Base-by-base conservation (phyloP, 2,329 filamentous ascomycete species). In the Monilinia laxa region DNA sequence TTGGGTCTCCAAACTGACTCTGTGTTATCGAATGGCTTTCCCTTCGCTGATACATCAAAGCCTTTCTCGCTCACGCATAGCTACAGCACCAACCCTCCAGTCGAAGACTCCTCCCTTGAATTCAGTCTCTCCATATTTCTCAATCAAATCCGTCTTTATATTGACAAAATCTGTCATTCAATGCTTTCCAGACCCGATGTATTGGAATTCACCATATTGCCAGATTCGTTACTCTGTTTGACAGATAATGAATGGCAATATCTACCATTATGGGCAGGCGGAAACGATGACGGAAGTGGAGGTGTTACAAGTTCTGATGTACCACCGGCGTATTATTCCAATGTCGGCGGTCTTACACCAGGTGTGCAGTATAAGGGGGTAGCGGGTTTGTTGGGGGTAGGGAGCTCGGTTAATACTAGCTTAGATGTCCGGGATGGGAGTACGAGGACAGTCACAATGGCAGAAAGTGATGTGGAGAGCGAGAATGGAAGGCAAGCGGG, bases 261-360 rank as follows among this genome's bases (percentile, higher is more conserved):
- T 69, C 79, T 90, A 3, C 87, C 88, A 0, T 78, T 90, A 4
- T 90, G 87, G 87, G 87, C 86, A 0, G 87, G 84, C 4, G 88
- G 83, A 1, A 76, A 81, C 40, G 80, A 84, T 59, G 83, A 85
- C 65, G 83, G 78, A 0, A 79, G 78, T 0, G 83, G 82, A 2
- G 81, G 79, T 18, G 81, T 84, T 2, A 85, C 81, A 70, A 76
- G 75, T 0, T 78, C 79, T 11, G 42, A 66, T 1, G 70, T 77
- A 2, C 77, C 77, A 0, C 74, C 75, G 11, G 74, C 76, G 16
- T 65, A 65, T 16, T 58, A 65, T 40, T 0, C 62, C 35, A 57
- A 47, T 57, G 52, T 57, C 31, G 42, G 31, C 10, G 42, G n/a
- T 16, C 23, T 65, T 4, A 65, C 53, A 1, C 62, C 62, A 4